Evolutionary conservation across 2,329 filamentous ascomycete species (phyloP), one percentile per base, ranked within the genome.

Genomic region (Periglandula ipomoeae): DNA sequence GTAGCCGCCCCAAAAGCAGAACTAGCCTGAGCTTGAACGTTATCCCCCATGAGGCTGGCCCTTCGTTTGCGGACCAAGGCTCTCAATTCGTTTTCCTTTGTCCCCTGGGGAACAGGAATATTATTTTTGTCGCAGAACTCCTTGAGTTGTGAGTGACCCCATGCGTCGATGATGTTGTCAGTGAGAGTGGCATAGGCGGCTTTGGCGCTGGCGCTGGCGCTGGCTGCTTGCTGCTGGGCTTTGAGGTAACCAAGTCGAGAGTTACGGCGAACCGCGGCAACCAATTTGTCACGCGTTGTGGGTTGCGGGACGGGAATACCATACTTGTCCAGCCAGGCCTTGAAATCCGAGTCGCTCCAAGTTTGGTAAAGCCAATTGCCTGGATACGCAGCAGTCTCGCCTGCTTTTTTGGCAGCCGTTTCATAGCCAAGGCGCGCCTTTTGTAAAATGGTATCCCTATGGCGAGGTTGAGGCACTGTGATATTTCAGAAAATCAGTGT

Each of bases 271-370:
- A 97, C 86, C 7, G 81, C 78, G 44, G 93, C 88, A 63, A 98
- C 84, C 46, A 97, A 76, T 68, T 88, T 89, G 69, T 97, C 90
- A 52, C 93, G 88, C 52, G 74, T 83, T 44, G 81, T 81, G 26
- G 89, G 86, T 65, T 97, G 91, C 52, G 93, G 91, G 48, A 80
- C 87, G 11, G 88, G 84, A 67, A 91, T 82, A 46, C 93, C 93
- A 57, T 89, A 82, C 56, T 85, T 84, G 60, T 97, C 93, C 42
- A 96, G 84, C 85, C 87, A 98, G 56, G 87, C 79, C 75, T 97
- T 97, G 54, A 95, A 72, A 44, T 96, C 91, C 55, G 90, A 96
- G 55, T 95, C 87, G 46, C 87, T 84, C 93, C 93, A 98, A 7
- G 84, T 76, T 52, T 83, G 78, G 64, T 96, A 98, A 39, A 97